Base-by-base conservation (phyloP, 768 basidiomycete genomes). In the Amanita inopinata region DNA sequence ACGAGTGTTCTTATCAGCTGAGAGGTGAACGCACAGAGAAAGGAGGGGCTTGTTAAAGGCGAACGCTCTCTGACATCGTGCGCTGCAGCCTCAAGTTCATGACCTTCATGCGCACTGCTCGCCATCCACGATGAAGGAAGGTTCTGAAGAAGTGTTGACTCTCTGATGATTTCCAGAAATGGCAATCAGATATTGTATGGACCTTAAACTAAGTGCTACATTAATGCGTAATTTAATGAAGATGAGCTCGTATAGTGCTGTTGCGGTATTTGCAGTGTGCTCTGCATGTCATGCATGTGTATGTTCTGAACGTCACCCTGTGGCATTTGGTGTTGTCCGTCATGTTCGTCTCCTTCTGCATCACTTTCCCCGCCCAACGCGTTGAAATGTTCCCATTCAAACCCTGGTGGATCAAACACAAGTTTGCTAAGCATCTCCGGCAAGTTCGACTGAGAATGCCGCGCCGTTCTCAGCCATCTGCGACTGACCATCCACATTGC, bases 401-500 rank as follows among this genome's bases (percentile, higher is more conserved):
- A 73, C 18, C 67, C 71, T 12, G 59, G 57, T 0, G 65, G 59
- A 27, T 78, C 73, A 9, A 64, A 55, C 6, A 79, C 60, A 5
- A 71, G 53, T 19, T 67, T 70, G 42, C 60, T 56, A 31, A 83
- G 30, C 33, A 59, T 48, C 9, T 61, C 60, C 8, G 56, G 51
- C 1, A 82, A 55, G 50, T 80, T 80, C 4, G 69, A 70, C 11
- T 72, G 70, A 28, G 57, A 59, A 5, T 34, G 49, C 46, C 61
- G 62, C 38, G 71, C 60, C 31, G 56, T 51, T 22, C 60, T 60
- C 38, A 77, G 49, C 84, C 84, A 87, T 14, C 70, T 60, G 52
- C 68, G 68, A 57, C 83, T 85, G 48, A 87, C 65, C 84, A 86
- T 87, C 84, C 84, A 87, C 14, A 67, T 64, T 4, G 76, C 67